A percentile compares a stretch with the other conserved stretches of the same genome.
Conservation (phyloP, 192 early-diverging fungal genomes). For the Mortierella claussenii region DNA sequence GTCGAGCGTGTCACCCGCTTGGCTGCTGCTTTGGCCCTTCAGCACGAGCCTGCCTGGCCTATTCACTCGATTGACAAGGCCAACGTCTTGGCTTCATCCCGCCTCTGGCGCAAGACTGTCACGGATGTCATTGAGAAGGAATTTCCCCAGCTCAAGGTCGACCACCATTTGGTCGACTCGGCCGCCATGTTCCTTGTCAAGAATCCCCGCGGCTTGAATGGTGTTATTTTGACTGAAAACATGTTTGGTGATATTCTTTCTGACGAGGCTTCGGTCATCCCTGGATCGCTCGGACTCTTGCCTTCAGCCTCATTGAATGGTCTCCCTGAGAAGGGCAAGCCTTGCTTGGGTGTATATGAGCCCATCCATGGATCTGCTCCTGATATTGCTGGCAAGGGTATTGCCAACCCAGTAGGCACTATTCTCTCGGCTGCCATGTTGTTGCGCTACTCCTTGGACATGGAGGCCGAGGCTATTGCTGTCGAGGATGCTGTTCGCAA, state of each 20-base stretch:
- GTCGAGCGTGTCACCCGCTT: conserved; percentile 96
- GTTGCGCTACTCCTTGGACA: conserved; percentile 92
- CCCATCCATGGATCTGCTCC: conserved; percentile 99
- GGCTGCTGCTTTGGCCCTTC: conserved; percentile 85
- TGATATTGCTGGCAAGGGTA: conserved; percentile 97
- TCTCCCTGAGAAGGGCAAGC: conserved; percentile 77
- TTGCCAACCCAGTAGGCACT: conserved; percentile 98
- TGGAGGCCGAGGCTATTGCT: conserved; percentile 90
- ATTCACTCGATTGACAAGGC: conserved; percentile 99
- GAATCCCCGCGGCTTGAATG: conserved; percentile 91
- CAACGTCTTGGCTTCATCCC: conserved; percentile 96
- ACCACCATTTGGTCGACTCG: conserved; percentile 96
- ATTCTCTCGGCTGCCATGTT: conserved; percentile 96
- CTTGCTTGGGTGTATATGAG: conserved; percentile 92
- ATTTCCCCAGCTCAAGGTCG: conserved; percentile 87
- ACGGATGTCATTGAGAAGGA: conserved; percentile 89
- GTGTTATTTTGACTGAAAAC: conserved; percentile 97
- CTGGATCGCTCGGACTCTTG: conserved; percentile 91
- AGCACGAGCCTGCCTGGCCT: conserved; percentile 80
- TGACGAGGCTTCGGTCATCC: conserved; percentile 97
- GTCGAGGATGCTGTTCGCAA: conserved; percentile 92
- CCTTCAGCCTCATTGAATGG: conserved; percentile 92
- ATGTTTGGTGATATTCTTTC: conserved; percentile 99
- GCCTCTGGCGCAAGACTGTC: conserved; percentile 96
- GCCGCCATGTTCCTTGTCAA: conserved; percentile 97